Evolutionary conservation across 805 yeast genomes (phyloP), one percentile per base, ranked within the genome.

Genomic region (Starmerella riodocensis): DNA sequence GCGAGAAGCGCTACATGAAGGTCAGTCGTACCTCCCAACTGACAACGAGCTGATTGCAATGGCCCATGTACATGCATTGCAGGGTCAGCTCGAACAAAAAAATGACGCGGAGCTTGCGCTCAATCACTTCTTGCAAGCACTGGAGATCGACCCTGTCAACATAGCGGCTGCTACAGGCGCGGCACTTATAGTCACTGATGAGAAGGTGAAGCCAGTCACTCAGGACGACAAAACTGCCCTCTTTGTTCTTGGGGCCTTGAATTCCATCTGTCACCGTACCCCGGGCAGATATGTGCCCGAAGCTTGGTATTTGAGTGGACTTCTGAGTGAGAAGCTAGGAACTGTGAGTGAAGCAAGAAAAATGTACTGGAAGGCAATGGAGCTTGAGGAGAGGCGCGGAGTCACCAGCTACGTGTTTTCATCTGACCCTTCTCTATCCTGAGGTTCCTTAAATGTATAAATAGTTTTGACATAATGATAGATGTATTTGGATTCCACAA

Each of bases 1-100:
- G 1, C 75, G 74, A 50, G 74, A 70, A 42, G 78, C 93, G 34
- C 67, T 84, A 4, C 66, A 69, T 6, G 94, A 84, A 56, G 83
- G 93, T 1, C 77, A 64, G 1, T 63, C 67, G 25, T 20, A 31
- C 17, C 67, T 71, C 11, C 70, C 66, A 27, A 59, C 64, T 22
- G 65, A 63, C 37, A 71, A 78, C 4, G 35, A 41, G 12, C 32
- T 43, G 8, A n/a, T 9, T 3, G 39, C 37, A 24, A 21, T 21
- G 16, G 45, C 43, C 19, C 37, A 27, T 8, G 21, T 0, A 34
- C 42, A 29, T 28, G 41, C 45, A 18, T 29, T 41, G 18, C 29
- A 13, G 20, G 45, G 41, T 17, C 40, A 35, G 33, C 29, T 46
- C 16, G 36, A 36, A 22, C 38, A 28, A 8, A 22, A 35, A 7